A percentile compares a stretch with the other conserved stretches of the same genome.
Conservation (phyloP, 257 asterid species). For the Fraxinus americana region DNA sequence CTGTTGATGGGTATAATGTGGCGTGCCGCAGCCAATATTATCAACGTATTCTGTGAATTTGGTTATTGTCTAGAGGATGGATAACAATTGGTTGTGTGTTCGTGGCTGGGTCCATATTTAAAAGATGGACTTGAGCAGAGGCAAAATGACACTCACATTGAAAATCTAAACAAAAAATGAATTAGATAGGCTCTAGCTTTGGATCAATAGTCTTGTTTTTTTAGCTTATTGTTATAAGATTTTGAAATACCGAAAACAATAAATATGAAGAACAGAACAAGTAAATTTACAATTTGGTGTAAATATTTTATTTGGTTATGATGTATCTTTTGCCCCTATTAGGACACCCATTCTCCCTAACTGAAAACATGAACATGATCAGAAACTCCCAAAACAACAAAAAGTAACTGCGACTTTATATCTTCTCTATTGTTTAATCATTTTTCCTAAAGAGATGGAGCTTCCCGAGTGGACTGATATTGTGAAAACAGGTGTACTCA, state of each 20-base stretch:
- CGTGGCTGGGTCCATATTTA: too few relatives aligned
- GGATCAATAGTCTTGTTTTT: neutral
- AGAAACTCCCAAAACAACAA: neutral
- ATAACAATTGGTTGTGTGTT: too few relatives aligned
- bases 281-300: neutral
- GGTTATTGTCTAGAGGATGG: too few relatives aligned
- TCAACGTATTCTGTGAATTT: neutral
- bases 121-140: neutral
- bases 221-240: neutral
- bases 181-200: neutral
- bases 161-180: neutral
- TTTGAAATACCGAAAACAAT: neutral
- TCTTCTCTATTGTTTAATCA: neutral
- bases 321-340: neutral
- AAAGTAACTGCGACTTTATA: neutral
- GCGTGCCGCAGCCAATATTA: neutral
- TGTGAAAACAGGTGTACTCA: constrained; percentile 45
- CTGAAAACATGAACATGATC: too few relatives aligned
- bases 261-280: neutral
- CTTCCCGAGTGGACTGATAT: constrained; percentile 59
- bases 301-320: neutral
- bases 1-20: neutral
- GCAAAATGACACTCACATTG: neutral
- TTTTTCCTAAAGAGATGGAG: constrained; percentile 34
- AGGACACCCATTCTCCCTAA: neutral